Evolutionary conservation across 2,329 filamentous ascomycete species (phyloP).

Genomic region (Penicillium sp.): DNA sequence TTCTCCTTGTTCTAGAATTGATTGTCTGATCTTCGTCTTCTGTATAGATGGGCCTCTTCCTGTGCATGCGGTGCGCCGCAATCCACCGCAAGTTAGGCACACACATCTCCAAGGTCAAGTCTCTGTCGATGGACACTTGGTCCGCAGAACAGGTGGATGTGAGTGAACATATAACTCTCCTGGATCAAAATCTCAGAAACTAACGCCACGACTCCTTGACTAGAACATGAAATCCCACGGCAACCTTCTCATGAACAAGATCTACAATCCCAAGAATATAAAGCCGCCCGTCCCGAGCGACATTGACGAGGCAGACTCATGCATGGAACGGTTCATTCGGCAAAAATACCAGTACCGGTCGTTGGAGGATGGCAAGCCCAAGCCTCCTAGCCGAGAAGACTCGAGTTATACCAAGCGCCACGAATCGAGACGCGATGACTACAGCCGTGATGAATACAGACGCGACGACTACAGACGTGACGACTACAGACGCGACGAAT

Average conservation of each 20-base stretch:
- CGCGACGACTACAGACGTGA: too few species aligned
- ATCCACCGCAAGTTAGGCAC: slow-evolving; percentile 96
- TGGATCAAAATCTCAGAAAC: not conserved
- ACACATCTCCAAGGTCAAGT: slow-evolving; percentile 96
- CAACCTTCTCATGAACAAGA: slow-evolving; percentile 81
- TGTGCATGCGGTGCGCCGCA: slow-evolving; percentile 96
- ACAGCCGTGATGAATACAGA: not conserved
- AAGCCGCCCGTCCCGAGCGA: slow-evolving; percentile 85
- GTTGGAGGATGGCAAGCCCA: slow-evolving; percentile 49
- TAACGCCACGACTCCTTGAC: slow-evolving; percentile 27
- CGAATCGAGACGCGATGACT: not conserved
- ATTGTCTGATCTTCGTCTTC: slow-evolving; percentile 8
- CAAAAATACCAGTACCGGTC: slow-evolving; percentile 81
- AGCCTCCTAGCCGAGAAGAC: slow-evolving; percentile 53
- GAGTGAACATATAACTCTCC: slow-evolving; percentile 34
- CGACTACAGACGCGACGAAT: slow-evolving; percentile 15
- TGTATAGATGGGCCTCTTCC: slow-evolving; percentile 80
- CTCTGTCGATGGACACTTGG: slow-evolving; percentile 98
- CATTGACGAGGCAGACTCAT: slow-evolving; percentile 86
- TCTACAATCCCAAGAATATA: slow-evolving; percentile 83
- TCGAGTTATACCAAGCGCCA: slow-evolving; percentile 53
- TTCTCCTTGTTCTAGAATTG: not conserved
- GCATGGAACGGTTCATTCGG: slow-evolving; percentile 92
- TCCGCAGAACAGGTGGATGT: slow-evolving; percentile 94
- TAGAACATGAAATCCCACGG: slow-evolving; percentile 94